Conservation (phyloP, 2,329 filamentous ascomycete species). For the Ampelomyces quisqualis region DNA sequence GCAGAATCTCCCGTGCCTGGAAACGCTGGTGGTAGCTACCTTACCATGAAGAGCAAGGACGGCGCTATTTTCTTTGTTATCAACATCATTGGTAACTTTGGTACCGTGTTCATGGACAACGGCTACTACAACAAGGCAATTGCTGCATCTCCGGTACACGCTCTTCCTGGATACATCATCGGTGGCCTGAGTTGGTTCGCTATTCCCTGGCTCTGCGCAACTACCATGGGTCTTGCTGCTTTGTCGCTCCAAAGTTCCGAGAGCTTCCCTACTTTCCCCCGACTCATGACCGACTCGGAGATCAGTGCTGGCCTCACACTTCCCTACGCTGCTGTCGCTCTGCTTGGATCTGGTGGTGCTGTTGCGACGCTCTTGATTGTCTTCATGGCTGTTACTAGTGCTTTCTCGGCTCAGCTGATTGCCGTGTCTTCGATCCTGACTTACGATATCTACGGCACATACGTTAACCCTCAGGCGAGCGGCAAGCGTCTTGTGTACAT, state of each 20-base stretch:
- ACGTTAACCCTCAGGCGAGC: constrained; percentile 74
- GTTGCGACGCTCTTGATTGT: constrained; percentile 43
- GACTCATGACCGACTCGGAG: constrained; percentile 25
- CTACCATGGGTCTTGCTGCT: constrained; percentile 50
- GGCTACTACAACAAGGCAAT: constrained; percentile 88
- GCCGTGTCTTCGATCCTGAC: constrained; percentile 83
- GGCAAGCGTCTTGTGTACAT: constrained; percentile 77
- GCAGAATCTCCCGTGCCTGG: constrained; percentile 70
- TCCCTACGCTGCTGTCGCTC: constrained; percentile 35
- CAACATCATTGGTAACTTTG: constrained; percentile 83
- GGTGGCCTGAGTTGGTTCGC: constrained; percentile 50
- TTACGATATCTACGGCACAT: constrained; percentile 85
- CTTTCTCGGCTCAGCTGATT: constrained; percentile 50
- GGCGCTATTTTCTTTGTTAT: constrained; percentile 90
- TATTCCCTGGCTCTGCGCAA: constrained; percentile 51
- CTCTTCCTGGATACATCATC: constrained; percentile 67
- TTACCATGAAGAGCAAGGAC: constrained; percentile 82
- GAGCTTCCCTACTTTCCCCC: constrained; percentile 48
- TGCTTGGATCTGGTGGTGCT: constrained; percentile 37
- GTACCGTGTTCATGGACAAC: constrained; percentile 81
- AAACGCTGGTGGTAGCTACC: constrained; percentile 74
- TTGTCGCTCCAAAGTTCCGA: constrained; percentile 46
- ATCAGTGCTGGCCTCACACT: constrained; percentile 34
- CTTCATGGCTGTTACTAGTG: constrained; percentile 53
- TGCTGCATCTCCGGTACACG: constrained; percentile 79